Percentiles rank a stretch among this genome's conserved stretches.
Conservation (phyloP, 179 eudicot genomes). For the Amaranthus tricolor region DNA sequence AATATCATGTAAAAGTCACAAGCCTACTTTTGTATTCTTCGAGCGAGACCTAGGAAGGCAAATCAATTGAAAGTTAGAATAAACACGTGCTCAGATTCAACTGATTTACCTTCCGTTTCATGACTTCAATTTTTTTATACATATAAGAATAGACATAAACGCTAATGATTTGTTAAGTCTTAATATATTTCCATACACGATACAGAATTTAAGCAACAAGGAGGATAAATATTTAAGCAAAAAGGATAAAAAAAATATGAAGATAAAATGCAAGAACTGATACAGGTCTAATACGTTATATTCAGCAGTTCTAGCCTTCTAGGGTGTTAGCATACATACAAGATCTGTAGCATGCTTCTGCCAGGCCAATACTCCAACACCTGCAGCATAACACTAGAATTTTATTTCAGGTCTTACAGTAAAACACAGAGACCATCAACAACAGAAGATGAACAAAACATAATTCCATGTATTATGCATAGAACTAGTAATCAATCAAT, state of each 20-base stretch:
- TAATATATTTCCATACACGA: neutral
- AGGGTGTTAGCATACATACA: conserved; percentile 51
- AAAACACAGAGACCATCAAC: neutral
- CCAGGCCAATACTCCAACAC: conserved; percentile 82
- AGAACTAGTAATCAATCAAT: too few relatives aligned
- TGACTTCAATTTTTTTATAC: neutral
- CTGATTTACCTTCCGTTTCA: neutral
- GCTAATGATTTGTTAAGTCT: too few relatives aligned
- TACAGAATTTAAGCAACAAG: too few relatives aligned
- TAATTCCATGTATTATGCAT: neutral
- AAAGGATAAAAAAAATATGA: neutral
- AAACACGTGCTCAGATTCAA: neutral
- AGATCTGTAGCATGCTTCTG: conserved; percentile 97
- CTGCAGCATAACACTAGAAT: conserved; percentile 21
- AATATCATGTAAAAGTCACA: too few relatives aligned
- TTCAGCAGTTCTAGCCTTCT: neutral
- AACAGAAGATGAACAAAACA: neutral
- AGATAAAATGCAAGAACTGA: neutral
- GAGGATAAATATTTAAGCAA: neutral
- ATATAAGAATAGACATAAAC: neutral
- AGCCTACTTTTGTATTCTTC: too few relatives aligned
- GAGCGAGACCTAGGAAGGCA: too few relatives aligned
- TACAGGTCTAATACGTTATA: neutral
- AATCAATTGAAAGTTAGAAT: too few relatives aligned
- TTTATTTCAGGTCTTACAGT: neutral